A percentile compares a stretch with the other conserved stretches of the same genome.
These are phyloP conservation scores for Pseudopithomyces chartarum DNA, from an alignment of 2,329 filamentous ascomycete species.

Conservation along the genomic window DNA sequence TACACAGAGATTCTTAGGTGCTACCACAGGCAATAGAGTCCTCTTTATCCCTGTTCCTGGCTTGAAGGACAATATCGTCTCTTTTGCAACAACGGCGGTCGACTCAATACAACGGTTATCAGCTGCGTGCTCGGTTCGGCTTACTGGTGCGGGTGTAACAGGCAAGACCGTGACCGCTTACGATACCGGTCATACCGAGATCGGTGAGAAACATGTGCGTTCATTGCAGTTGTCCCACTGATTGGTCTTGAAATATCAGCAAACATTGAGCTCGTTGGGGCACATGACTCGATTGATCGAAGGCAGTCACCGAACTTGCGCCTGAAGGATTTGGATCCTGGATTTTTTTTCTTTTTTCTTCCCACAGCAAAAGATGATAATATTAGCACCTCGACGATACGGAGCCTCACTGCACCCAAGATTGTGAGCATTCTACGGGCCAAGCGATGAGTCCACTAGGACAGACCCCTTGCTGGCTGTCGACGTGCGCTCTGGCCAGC, in stretches of 20 bases:
- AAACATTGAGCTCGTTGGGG: no score
- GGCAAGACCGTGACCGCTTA: background rate
- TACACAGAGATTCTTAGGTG: background rate
- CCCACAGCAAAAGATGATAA: background rate
- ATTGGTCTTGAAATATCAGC: background rate
- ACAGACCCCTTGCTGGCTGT: background rate
- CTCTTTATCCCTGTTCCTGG: background rate
- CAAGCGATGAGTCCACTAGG: background rate
- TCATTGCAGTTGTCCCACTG: background rate
- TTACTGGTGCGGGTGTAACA: background rate
- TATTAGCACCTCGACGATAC: background rate
- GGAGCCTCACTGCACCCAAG: background rate
- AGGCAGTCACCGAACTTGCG: background rate
- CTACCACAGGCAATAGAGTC: constrained; percentile 2
- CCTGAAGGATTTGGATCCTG: constrained; percentile 5
- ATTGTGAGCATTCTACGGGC: background rate
- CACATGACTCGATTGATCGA: no score
- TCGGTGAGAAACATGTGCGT: constrained; percentile 5
- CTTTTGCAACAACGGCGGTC: background rate
- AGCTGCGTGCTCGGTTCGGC: background rate
- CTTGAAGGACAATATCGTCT: background rate
- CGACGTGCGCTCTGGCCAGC: background rate
- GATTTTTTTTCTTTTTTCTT: background rate
- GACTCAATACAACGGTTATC: background rate
- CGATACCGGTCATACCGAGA: constrained; percentile 3